Evolutionary conservation across 164 flowering plant genomes (phyloP).

Genomic region (Vitis vinifera): DNA sequence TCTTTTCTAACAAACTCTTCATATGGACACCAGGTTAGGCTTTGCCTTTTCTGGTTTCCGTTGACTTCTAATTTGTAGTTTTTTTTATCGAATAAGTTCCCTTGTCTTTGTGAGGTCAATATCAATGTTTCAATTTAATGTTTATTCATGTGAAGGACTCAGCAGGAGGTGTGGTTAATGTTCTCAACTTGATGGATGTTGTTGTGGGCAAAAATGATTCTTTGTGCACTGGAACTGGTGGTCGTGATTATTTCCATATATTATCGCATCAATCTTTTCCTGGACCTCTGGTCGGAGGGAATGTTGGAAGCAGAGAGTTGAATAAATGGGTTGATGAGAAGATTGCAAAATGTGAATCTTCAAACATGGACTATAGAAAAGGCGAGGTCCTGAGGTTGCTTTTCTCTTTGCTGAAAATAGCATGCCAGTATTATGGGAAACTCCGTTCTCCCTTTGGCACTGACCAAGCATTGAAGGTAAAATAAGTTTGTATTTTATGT

Average conservation of each 20-base stretch:
- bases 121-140: not conserved
- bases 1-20: constrained; percentile 30
- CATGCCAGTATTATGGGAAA: constrained; percentile 92
- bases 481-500: not conserved
- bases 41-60: not conserved
- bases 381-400: constrained; percentile 68
- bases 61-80: not conserved
- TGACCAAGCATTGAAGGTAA: constrained; percentile 55
- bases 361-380: constrained; percentile 47
- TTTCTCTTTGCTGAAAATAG: constrained; percentile 82
- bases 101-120: not conserved
- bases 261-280: constrained; percentile 80
- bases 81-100: not conserved
- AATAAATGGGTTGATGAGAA: constrained; percentile 95
- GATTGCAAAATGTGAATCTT: constrained; percentile 57
- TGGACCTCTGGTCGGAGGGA: constrained; percentile 95
- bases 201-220: constrained; percentile 36
- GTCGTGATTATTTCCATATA: constrained; percentile 55
- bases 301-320: constrained; percentile 75
- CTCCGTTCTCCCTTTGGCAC: constrained; percentile 93
- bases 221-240: constrained; percentile 9
- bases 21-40: constrained; percentile 67
- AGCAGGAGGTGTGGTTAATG: constrained; percentile 53
- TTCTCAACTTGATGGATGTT: constrained; percentile 76
- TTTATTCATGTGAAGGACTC: constrained; percentile 49